Evolutionary conservation across 2,329 filamentous ascomycete genomes (phyloP).

Genomic region (Aspergillus intermedius): DNA sequence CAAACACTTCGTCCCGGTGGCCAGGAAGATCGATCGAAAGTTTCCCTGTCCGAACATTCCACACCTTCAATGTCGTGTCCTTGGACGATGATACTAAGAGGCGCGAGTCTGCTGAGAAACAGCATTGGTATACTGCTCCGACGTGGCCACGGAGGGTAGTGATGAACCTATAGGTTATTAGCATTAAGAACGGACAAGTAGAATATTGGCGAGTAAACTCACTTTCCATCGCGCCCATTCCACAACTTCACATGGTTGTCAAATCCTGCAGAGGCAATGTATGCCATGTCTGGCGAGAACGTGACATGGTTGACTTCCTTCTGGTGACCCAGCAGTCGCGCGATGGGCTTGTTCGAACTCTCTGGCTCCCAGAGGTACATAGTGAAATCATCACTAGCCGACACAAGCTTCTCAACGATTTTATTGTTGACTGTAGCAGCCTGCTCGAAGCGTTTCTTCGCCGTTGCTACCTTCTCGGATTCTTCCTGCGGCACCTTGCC

Average conservation of each 20-base stretch:
- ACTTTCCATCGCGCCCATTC: slow-evolving; percentile 65
- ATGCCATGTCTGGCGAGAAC: slow-evolving; percentile 81
- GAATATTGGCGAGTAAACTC: slow-evolving; percentile 13
- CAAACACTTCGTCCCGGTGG: slow-evolving; percentile 88
- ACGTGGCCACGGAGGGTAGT: slow-evolving; percentile 84
- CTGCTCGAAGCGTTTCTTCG: slow-evolving; percentile 76
- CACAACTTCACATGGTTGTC: slow-evolving; percentile 95
- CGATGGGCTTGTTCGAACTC: slow-evolving; percentile 71
- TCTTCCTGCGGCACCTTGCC: slow-evolving; percentile 61
- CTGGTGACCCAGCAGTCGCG: slow-evolving; percentile 86
- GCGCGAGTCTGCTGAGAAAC: slow-evolving; percentile 88
- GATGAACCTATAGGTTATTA: slow-evolving; percentile 57
- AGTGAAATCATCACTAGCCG: slow-evolving; percentile 90
- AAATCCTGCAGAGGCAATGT: slow-evolving; percentile 83
- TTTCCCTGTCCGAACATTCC: slow-evolving; percentile 83
- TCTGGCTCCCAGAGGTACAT: slow-evolving; percentile 93
- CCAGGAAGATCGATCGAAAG: slow-evolving; percentile 77
- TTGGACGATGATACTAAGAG: slow-evolving; percentile 81
- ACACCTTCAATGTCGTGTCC: slow-evolving; percentile 90
- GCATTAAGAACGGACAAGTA: slow-evolving; percentile 9
- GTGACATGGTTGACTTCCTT: slow-evolving; percentile 95
- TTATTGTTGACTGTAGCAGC: slow-evolving; percentile 70
- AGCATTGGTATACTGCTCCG: slow-evolving; percentile 84
- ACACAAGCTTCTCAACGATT: slow-evolving; percentile 76
- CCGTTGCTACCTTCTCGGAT: slow-evolving; percentile 66